Conservation (phyloP, 2,329 filamentous ascomycete genomes). For the Celoporthe dispersa region DNA sequence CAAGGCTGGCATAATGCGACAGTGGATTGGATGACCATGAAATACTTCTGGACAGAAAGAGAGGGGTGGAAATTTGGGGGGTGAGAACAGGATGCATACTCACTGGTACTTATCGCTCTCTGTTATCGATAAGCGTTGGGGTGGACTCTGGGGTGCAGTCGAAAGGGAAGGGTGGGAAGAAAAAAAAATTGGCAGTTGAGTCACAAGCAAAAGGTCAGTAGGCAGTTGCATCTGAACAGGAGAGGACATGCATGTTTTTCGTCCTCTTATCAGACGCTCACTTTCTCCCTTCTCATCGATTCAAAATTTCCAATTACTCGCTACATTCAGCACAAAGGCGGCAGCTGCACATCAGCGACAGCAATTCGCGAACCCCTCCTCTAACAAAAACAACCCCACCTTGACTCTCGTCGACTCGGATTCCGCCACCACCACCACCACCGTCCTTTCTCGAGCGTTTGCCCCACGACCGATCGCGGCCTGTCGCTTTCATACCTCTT, state of each 20-base stretch:
- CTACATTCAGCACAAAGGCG: not conserved
- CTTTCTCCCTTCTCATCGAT: not conserved
- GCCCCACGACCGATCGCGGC: conserved; percentile 9
- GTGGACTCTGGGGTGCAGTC: not conserved
- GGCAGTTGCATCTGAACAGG: conserved; percentile 4
- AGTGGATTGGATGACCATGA: not conserved
- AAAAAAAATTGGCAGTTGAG: conserved; percentile 26
- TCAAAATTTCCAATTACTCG: not conserved
- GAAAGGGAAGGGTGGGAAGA: not conserved
- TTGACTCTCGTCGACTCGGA: conserved; percentile 12
- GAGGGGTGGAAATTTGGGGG: not conserved
- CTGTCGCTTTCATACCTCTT: conserved; percentile 4
- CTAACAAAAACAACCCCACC: conserved; percentile 25
- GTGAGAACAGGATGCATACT: not conserved
- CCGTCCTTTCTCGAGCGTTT: not conserved
- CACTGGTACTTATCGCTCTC: too few relatives aligned
- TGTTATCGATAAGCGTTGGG: conserved; percentile 17
- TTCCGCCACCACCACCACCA: not conserved
- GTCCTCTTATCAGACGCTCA: conserved; percentile 18
- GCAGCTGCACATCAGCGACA: conserved; percentile 10
- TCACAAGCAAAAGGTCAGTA: conserved; percentile 14
- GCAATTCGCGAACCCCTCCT: conserved; percentile 25
- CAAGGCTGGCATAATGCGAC: not conserved
- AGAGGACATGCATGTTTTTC: conserved; percentile 27
- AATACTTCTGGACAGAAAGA: not conserved